phyloP scores from a whole-genome alignment of 2,329 filamentous ascomycete genomes.

The Stachybotrys echinatus region DNA sequence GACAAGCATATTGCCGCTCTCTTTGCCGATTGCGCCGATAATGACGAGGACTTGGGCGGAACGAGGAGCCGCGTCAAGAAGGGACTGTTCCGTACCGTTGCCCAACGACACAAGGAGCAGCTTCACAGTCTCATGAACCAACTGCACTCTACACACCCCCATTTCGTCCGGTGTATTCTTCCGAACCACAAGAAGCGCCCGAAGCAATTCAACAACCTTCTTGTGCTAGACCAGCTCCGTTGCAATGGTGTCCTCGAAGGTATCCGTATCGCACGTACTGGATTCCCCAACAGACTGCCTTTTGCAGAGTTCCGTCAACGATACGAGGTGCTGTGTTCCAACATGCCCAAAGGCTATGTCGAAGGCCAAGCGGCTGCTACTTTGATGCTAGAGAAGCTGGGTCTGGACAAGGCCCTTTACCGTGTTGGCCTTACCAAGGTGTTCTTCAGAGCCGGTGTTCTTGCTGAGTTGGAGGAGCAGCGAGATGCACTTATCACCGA shows the following conservation, averaged over 20 bases:
- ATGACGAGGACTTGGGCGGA: constrained; percentile 66
- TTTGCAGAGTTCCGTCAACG: constrained; percentile 93
- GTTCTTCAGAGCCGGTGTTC: constrained; percentile 92
- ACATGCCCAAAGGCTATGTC: constrained; percentile 84
- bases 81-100: constrained; percentile 92
- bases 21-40: constrained; percentile 82
- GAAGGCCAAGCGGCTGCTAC: constrained; percentile 83
- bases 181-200: constrained; percentile 97
- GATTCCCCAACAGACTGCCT: constrained; percentile 87
- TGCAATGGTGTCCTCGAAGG: constrained; percentile 99
- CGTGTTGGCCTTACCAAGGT: constrained; percentile 95
- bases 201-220: constrained; percentile 82
- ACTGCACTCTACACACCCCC: constrained; percentile 91
- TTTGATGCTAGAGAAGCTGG: constrained; percentile 84
- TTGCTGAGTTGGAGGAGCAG: constrained; percentile 95
- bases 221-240: constrained; percentile 95
- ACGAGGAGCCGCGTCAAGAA: constrained; percentile 85
- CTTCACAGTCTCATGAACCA: constrained; percentile 94
- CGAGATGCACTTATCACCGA: constrained; percentile 88
- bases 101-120: constrained; percentile 95
- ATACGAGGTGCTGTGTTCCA: constrained; percentile 87
- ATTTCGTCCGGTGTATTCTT: constrained; percentile 96
- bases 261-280: constrained; percentile 92
- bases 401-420: constrained; percentile 79
- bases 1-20: constrained; percentile 79